Percentiles rank a stretch among this genome's conserved stretches.
Evolutionary conservation across 805 yeast genomes (phyloP).

Genomic region (Candida silvicultrix): DNA sequence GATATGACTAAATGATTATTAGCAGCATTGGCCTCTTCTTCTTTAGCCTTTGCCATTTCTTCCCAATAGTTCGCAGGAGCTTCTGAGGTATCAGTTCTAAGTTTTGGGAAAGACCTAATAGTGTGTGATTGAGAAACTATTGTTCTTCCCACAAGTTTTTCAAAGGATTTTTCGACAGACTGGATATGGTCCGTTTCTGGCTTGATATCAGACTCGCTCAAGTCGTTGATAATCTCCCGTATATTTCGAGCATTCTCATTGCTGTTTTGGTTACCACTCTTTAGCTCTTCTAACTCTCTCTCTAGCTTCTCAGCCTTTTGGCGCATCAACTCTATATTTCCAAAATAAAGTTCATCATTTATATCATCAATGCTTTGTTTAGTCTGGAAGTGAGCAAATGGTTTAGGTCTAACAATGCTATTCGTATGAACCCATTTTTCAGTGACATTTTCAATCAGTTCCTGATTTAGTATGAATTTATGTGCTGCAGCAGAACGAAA

Average conservation of each 20-base stretch:
- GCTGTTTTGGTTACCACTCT: background rate
- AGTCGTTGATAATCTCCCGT: slow-evolving; percentile 3
- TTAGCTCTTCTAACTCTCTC: slow-evolving; percentile 13
- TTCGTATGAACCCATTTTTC: slow-evolving; percentile 39
- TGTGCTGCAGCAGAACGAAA: slow-evolving; percentile 39
- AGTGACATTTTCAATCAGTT: slow-evolving; percentile 39
- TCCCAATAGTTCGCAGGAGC: slow-evolving; percentile 22
- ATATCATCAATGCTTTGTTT: slow-evolving; percentile 9
- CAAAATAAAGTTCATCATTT: slow-evolving; percentile 20
- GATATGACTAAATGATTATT: slow-evolving; percentile 2
- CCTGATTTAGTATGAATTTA: slow-evolving; percentile 41
- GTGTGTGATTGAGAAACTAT: slow-evolving; percentile 3
- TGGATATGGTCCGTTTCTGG: slow-evolving; percentile 2
- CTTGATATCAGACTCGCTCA: slow-evolving; percentile 8
- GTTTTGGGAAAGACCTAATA: slow-evolving; percentile 7
- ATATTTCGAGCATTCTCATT: slow-evolving; percentile 4
- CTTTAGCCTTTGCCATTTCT: slow-evolving; percentile 11
- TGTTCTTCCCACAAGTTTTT: slow-evolving; percentile 2
- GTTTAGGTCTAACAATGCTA: slow-evolving; percentile 36
- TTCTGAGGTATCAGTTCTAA: slow-evolving; percentile 11
- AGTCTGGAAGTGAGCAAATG: slow-evolving; percentile 15
- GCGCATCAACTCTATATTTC: slow-evolving; percentile 17
- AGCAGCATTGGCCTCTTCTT: slow-evolving; percentile 1
- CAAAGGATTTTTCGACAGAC: slow-evolving; percentile 3
- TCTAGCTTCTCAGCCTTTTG: slow-evolving; percentile 13